Conservation (phyloP, 345 rosid species). For the Nasturtium officinale region DNA sequence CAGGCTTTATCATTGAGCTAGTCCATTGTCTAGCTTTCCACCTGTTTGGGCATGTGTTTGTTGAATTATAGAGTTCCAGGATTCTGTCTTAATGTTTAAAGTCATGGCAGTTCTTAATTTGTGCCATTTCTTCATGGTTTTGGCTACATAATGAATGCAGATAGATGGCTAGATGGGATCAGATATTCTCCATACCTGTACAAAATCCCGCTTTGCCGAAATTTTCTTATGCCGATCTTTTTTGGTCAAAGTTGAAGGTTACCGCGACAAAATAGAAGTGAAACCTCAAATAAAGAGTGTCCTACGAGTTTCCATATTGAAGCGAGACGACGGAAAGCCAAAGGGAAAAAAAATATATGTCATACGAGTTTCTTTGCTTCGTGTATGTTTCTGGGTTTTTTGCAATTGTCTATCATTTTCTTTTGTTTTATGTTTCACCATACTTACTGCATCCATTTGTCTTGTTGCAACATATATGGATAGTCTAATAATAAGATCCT, state of each 20-base stretch:
- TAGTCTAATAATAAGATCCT: background rate
- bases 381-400: background rate
- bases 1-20: background rate
- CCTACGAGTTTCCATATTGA: slow-evolving; percentile 41
- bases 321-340: slow-evolving; percentile 77
- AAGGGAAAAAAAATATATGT: slow-evolving; percentile 34
- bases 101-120: slow-evolving; percentile 1
- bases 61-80: background rate
- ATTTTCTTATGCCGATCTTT: slow-evolving; percentile 73
- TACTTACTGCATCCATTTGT: background rate
- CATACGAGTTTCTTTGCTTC: background rate
- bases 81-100: background rate
- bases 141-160: slow-evolving; percentile 41
- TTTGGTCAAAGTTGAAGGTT: slow-evolving; percentile 98
- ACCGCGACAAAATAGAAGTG: slow-evolving; percentile 94
- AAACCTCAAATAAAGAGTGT: slow-evolving; percentile 74
- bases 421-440: background rate
- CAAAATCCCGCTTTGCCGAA: slow-evolving; percentile 82
- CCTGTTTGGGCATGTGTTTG: background rate
- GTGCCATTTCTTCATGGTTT: background rate
- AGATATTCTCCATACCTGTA: slow-evolving; percentile 84
- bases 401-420: background rate
- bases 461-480: background rate
- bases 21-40: background rate
- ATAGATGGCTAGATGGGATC: slow-evolving; percentile 99